Conservation (phyloP, 176 grass and related monocot species). For the Areca catechu region DNA sequence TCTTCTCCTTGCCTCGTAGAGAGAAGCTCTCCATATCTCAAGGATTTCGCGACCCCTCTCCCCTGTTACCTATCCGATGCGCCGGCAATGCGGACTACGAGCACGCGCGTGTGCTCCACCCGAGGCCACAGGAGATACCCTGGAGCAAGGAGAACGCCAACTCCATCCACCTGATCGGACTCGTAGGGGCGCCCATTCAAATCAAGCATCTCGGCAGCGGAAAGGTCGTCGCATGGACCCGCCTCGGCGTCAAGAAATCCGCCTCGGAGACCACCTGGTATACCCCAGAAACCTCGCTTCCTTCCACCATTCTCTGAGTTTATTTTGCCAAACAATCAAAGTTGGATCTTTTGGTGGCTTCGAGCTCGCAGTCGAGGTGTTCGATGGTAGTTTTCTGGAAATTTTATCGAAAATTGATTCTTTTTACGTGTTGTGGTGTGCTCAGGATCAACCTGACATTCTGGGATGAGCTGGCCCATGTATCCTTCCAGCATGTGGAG, state of each 20-base stretch:
- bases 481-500: slow-evolving; percentile 68
- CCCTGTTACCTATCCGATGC: slow-evolving; percentile 2
- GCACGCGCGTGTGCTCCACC: slow-evolving; percentile 12
- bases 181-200: slow-evolving; percentile 52
- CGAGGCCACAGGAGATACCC: slow-evolving; percentile 46
- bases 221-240: slow-evolving; percentile 51
- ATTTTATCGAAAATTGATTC: not conserved
- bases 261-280: slow-evolving; percentile 72
- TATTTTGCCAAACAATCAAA: too few relatives aligned
- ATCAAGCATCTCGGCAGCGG: slow-evolving; percentile 64
- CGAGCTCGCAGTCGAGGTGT: not conserved
- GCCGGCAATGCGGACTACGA: slow-evolving; percentile 9
- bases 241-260: slow-evolving; percentile 70
- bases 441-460: slow-evolving; percentile 75
- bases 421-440: not conserved
- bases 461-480: slow-evolving; percentile 77
- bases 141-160: slow-evolving; percentile 77
- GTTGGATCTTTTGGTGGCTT: not conserved
- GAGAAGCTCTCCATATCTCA: not conserved
- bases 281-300: not conserved
- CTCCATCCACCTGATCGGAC: slow-evolving; percentile 65
- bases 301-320: too few relatives aligned
- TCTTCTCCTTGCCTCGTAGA: too few relatives aligned
- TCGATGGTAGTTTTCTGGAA: not conserved
- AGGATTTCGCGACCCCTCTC: not conserved